These are phyloP conservation scores for Fusarium abutilonis DNA, from an alignment of 2,329 filamentous ascomycete genomes.

Conservation along the genomic window DNA sequence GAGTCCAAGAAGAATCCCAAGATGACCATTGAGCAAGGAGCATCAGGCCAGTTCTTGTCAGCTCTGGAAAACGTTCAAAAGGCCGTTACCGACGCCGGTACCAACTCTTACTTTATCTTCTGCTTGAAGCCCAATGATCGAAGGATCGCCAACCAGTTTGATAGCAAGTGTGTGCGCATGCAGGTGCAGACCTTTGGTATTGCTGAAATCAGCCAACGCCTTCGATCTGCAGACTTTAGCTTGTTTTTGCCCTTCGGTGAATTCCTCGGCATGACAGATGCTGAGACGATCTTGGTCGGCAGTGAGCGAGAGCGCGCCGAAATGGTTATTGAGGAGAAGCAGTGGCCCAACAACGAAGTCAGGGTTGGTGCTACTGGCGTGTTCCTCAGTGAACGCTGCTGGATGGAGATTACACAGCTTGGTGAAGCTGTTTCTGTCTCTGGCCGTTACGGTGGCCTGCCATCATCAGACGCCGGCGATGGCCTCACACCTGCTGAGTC, in stretches of 20 bases:
- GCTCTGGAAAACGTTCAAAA: slow-evolving; percentile 92
- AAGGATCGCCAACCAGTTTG: slow-evolving; percentile 97
- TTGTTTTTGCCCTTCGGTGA: slow-evolving; percentile 95
- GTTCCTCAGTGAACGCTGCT: slow-evolving; percentile 94
- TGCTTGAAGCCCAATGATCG: slow-evolving; percentile 97
- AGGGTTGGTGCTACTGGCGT: slow-evolving; percentile 90
- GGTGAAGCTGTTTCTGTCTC: slow-evolving; percentile 68
- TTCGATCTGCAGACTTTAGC: slow-evolving; percentile 94
- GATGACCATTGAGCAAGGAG: slow-evolving; percentile 76
- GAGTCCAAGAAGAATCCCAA: slow-evolving; percentile 57
- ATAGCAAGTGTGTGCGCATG: slow-evolving; percentile 96
- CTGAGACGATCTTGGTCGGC: slow-evolving; percentile 85
- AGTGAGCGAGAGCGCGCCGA: slow-evolving; percentile 93
- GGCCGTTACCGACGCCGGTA: slow-evolving; percentile 80
- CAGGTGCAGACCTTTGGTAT: slow-evolving; percentile 97
- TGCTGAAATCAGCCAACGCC: slow-evolving; percentile 92
- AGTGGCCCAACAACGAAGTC: slow-evolving; percentile 93
- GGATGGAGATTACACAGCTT: slow-evolving; percentile 87
- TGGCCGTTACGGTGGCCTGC: slow-evolving; percentile 48
- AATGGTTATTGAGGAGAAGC: slow-evolving; percentile 88
- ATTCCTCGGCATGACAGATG: slow-evolving; percentile 88
- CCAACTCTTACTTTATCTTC: slow-evolving; percentile 96
- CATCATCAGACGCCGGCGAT: slow-evolving; percentile 69
- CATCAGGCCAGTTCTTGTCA: slow-evolving; percentile 89
- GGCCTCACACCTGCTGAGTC: slow-evolving; percentile 67